phyloP scores from a whole-genome alignment of 768 basidiomycete genomes.

The Pholiota molesta region DNA sequence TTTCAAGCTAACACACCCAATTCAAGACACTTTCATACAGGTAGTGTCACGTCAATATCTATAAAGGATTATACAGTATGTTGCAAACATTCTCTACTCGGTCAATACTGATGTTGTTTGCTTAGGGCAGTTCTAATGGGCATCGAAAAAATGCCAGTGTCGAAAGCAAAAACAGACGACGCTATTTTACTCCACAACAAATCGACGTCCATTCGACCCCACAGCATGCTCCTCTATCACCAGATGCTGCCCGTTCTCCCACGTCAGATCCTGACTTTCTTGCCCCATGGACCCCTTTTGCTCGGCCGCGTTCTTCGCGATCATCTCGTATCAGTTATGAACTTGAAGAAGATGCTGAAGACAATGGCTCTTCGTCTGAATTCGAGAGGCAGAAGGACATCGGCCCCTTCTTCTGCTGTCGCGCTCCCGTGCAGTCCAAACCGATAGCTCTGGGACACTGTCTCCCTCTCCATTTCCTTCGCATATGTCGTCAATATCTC shows the following conservation, averaged over 20 bases:
- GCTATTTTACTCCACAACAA: slow-evolving; percentile 15
- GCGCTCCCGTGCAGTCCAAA: slow-evolving; percentile 70
- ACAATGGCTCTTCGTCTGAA: slow-evolving; percentile 32
- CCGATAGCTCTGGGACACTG: slow-evolving; percentile 46
- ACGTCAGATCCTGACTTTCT: slow-evolving; percentile 42
- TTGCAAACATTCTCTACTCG: neutral
- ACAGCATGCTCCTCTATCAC: slow-evolving; percentile 43
- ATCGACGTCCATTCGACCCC: slow-evolving; percentile 17
- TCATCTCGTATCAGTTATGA: slow-evolving; percentile 45
- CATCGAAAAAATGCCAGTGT: slow-evolving; percentile 20
- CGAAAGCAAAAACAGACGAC: slow-evolving; percentile 21
- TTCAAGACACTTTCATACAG: slow-evolving; percentile 42
- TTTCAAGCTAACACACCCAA: slow-evolving; percentile 43
- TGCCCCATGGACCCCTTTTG: slow-evolving; percentile 30
- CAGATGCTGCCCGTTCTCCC: slow-evolving; percentile 48
- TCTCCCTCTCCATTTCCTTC: slow-evolving; percentile 37
- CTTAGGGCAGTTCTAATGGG: slow-evolving; percentile 15
- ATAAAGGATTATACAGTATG: slow-evolving; percentile 39
- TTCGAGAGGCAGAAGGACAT: slow-evolving; percentile 40
- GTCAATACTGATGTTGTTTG: neutral
- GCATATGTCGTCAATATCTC: slow-evolving; percentile 44
- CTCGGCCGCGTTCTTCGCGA: slow-evolving; percentile 31
- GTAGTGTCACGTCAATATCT: slow-evolving; percentile 47
- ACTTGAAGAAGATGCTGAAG: slow-evolving; percentile 38
- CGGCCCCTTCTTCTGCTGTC: slow-evolving; percentile 57